Evolutionary conservation across 257 asterid species (phyloP).

Genomic region (Eustoma russellianum): DNA sequence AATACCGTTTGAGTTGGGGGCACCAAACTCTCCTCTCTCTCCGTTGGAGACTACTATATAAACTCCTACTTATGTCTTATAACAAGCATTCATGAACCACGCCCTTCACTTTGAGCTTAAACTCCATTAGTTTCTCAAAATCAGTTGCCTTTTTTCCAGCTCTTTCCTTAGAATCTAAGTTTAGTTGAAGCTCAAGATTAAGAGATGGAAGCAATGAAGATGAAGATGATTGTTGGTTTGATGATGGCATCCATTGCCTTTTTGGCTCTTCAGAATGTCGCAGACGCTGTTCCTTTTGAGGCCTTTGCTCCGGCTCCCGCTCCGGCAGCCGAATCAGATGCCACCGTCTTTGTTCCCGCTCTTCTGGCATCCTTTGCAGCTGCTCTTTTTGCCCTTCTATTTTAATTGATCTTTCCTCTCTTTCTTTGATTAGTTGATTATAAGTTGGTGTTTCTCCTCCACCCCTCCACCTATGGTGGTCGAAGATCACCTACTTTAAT

Average conservation of each 20-base stretch:
- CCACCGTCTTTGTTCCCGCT: slow-evolving; percentile 27
- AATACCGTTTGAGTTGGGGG: background rate
- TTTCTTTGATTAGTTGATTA: too few species aligned
- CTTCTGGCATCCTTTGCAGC: slow-evolving; percentile 27
- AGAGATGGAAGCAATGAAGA: slow-evolving; percentile 44
- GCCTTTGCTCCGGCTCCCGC: slow-evolving; percentile 23
- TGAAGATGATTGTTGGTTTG: slow-evolving; percentile 25
- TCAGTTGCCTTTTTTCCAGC: background rate
- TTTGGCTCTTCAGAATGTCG: slow-evolving; percentile 12
- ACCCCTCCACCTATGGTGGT: too few species aligned
- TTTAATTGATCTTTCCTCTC: slow-evolving; percentile 17
- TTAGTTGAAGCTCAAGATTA: too few species aligned
- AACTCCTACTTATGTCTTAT: too few species aligned
- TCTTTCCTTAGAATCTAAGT: background rate
- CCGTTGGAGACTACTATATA: background rate
- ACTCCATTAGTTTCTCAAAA: background rate
- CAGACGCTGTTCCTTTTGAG: slow-evolving; percentile 14
- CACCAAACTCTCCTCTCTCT: too few species aligned
- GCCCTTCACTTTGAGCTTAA: background rate
- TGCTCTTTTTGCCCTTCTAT: slow-evolving; percentile 25
- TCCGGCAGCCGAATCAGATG: slow-evolving; percentile 19
- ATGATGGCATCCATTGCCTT: slow-evolving; percentile 25
- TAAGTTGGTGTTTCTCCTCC: too few species aligned
- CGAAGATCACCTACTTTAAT: too few species aligned
- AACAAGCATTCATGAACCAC: background rate